Evolutionary conservation across 805 yeast species (phyloP).

Genomic region (Schizosaccharomyces japonicus): DNA sequence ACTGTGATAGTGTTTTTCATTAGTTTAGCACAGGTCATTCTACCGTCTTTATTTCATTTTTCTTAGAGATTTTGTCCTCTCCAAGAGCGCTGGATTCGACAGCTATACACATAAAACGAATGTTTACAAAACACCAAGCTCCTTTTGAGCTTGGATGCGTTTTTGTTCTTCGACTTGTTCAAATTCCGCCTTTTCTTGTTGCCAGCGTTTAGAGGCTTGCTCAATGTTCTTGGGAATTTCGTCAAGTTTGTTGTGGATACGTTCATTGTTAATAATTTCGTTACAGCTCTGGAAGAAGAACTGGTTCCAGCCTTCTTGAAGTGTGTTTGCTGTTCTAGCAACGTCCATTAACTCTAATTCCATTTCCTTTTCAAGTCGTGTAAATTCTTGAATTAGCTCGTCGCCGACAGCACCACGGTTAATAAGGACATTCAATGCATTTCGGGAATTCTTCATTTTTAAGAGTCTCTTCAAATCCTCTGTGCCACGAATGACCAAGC

Average conservation of each 20-base stretch:
- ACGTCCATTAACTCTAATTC: constrained; percentile 62
- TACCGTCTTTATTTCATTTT: too few species aligned
- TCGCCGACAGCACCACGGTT: constrained; percentile 84
- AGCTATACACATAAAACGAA: too few species aligned
- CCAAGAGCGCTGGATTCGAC: too few species aligned
- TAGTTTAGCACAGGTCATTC: too few species aligned
- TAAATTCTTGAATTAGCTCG: constrained; percentile 57
- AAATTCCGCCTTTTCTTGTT: neutral
- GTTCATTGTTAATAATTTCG: constrained; percentile 81
- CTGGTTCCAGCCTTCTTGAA: constrained; percentile 62
- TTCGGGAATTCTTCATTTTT: constrained; percentile 57
- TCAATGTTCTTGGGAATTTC: neutral
- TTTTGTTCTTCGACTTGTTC: neutral
- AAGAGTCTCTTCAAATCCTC: constrained; percentile 70
- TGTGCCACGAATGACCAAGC: constrained; percentile 46
- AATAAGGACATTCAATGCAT: constrained; percentile 43
- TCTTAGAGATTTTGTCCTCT: too few species aligned
- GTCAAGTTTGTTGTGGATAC: constrained; percentile 28
- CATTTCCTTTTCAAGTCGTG: constrained; percentile 50
- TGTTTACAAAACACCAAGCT: neutral
- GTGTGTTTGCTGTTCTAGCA: constrained; percentile 45
- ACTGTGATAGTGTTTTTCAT: too few species aligned
- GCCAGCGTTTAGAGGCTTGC: neutral
- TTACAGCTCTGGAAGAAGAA: constrained; percentile 54
- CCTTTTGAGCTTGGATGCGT: constrained; percentile 1